Evolutionary conservation across 1,139 yeast species (phyloP).

Genomic region (Geotrichum fermentans): DNA sequence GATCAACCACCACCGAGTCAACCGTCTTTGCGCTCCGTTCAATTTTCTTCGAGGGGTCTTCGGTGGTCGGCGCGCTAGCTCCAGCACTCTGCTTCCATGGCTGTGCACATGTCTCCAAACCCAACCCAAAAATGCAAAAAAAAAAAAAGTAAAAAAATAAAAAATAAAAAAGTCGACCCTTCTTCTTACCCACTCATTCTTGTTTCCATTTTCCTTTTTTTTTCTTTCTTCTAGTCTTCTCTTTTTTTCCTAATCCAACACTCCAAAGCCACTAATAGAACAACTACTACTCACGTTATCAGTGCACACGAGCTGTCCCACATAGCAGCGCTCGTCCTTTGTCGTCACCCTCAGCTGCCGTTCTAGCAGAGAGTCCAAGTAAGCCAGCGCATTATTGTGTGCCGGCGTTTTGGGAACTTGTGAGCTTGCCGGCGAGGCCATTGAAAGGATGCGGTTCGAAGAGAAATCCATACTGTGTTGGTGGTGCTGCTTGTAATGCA

Average conservation of each 20-base stretch:
- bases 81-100: too few relatives aligned
- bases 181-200: too few relatives aligned
- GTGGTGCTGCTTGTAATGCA: too few relatives aligned
- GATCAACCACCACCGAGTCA: too few relatives aligned
- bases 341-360: slow-evolving; percentile 8
- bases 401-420: neutral
- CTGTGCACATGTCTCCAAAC: neutral
- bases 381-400: neutral
- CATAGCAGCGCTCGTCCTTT: slow-evolving; percentile 5
- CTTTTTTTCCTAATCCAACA: too few relatives aligned
- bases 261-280: too few relatives aligned
- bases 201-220: too few relatives aligned
- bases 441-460: slow-evolving; percentile 13
- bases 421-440: slow-evolving; percentile 3
- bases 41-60: too few relatives aligned
- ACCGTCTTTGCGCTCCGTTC: too few relatives aligned
- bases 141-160: neutral
- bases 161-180: too few relatives aligned
- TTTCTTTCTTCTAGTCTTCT: too few relatives aligned
- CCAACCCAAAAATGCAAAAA: neutral
- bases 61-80: too few relatives aligned
- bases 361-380: slow-evolving; percentile 4
- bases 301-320: slow-evolving; percentile 9
- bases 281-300: slow-evolving; percentile 10
- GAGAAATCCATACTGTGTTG: slow-evolving; percentile 14